Percentiles rank a stretch among this genome's conserved stretches.
Conservation (phyloP, 306 rosid genomes). For the Lathyrus oleraceus region DNA sequence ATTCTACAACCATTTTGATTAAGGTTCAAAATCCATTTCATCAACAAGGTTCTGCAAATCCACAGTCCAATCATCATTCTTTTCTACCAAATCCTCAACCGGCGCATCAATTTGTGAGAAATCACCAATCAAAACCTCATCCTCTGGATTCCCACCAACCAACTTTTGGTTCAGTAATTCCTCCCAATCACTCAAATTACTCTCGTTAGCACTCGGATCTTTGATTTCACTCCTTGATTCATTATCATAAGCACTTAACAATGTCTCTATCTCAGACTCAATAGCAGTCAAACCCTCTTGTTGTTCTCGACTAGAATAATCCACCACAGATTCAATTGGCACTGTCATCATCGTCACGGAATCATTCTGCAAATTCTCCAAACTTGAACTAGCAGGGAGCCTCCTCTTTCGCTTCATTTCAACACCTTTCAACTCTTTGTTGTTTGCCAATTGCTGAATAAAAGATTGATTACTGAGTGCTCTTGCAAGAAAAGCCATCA, state of each 20-base stretch:
- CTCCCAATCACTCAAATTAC: constrained; percentile 51
- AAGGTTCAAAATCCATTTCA: constrained; percentile 64
- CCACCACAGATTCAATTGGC: constrained; percentile 32
- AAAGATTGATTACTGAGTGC: constrained; percentile 62
- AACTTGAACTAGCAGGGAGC: constrained; percentile 52
- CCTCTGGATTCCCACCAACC: constrained; percentile 52
- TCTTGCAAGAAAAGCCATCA: constrained; percentile 69
- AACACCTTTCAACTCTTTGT: constrained; percentile 42
- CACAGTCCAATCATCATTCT: constrained; percentile 60
- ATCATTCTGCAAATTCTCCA: constrained; percentile 61
- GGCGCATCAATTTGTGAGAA: constrained; percentile 54
- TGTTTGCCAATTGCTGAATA: constrained; percentile 46
- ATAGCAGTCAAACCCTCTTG: constrained; percentile 42
- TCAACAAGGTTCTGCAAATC: constrained; percentile 69
- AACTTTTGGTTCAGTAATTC: constrained; percentile 62
- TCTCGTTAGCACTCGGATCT: constrained; percentile 33
- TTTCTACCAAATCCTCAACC: constrained; percentile 53
- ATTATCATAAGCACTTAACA: constrained; percentile 47
- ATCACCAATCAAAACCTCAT: constrained; percentile 48
- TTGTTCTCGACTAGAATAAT: constrained; percentile 37
- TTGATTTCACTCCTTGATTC: constrained; percentile 53
- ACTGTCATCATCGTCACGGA: constrained; percentile 16
- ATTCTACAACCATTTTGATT: constrained; percentile 4
- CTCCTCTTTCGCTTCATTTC: constrained; percentile 66
- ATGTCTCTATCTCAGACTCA: constrained; percentile 64